Conservation (phyloP, 1,284 basidiomycete genomes). For the Earliella scabrosa region DNA sequence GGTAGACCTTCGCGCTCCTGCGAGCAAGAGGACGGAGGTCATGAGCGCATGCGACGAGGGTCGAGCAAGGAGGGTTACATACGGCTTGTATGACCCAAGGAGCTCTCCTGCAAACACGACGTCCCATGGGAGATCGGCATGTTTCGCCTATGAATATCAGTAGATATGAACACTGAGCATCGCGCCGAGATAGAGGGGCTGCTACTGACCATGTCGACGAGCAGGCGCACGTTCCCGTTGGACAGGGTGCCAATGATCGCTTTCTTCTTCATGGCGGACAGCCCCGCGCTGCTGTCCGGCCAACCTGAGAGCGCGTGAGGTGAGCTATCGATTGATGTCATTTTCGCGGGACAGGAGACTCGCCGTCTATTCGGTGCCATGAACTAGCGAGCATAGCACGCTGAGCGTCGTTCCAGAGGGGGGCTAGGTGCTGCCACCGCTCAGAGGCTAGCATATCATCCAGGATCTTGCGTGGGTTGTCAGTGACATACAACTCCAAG, state of each 20-base stretch:
- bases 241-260: constrained; percentile 58
- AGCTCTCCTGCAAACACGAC: constrained; percentile 62
- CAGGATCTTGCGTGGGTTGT: constrained; percentile 49
- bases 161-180: neutral
- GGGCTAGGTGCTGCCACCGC: constrained; percentile 51
- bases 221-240: constrained; percentile 63
- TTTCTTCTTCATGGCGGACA: constrained; percentile 54
- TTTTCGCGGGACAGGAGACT: neutral
- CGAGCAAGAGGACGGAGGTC: neutral
- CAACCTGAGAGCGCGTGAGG: constrained; percentile 46
- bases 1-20: constrained; percentile 58
- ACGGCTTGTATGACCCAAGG: constrained; percentile 68
- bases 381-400: constrained; percentile 48
- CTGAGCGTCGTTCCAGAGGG: constrained; percentile 45
- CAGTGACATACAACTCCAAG: neutral
- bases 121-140: constrained; percentile 66
- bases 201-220: constrained; percentile 58
- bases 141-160: constrained; percentile 49
- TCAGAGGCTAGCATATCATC: constrained; percentile 52
- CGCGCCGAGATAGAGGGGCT: neutral
- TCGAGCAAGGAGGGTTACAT: constrained; percentile 23
- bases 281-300: constrained; percentile 54
- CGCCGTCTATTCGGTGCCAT: constrained; percentile 63
- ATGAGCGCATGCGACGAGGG: neutral
- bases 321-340: neutral